Percentiles rank a stretch among this genome's conserved stretches.
Conservation (phyloP, 805 yeast genomes). For the Wickerhamiella sorbophila region DNA sequence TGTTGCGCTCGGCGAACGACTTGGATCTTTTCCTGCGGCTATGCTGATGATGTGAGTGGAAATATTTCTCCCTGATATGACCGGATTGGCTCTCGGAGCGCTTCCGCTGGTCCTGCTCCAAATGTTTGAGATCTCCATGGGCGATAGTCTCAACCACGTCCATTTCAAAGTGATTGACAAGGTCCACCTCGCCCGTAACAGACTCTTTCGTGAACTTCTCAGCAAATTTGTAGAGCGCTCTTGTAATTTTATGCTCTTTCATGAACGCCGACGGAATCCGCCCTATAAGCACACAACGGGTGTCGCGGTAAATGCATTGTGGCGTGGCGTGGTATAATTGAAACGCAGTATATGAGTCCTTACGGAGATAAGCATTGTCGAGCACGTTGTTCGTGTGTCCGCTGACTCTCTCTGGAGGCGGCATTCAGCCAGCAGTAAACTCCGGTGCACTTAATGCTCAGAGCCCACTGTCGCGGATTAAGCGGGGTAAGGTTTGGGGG, state of each 20-base stretch:
- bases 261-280: conserved; percentile 16
- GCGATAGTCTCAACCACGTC: not conserved
- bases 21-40: not conserved
- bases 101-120: no score
- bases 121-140: not conserved
- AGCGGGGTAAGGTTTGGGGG: no score
- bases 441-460: no score
- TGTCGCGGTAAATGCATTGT: conserved; percentile 19
- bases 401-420: no score
- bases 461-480: no score
- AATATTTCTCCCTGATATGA: not conserved
- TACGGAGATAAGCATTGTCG: conserved; percentile 11
- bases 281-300: conserved; percentile 23
- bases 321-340: conserved; percentile 22
- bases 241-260: not conserved
- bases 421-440: no score
- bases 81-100: not conserved
- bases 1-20: not conserved
- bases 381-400: no score
- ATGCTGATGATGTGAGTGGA: not conserved
- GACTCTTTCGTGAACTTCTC: no score
- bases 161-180: not conserved
- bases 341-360: conserved; percentile 22
- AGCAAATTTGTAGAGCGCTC: not conserved
- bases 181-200: not conserved